Evolutionary conservation across 2,329 filamentous ascomycete species (phyloP), one percentile per base, ranked within the genome.

Genomic region (Paracamarosporium sp.): DNA sequence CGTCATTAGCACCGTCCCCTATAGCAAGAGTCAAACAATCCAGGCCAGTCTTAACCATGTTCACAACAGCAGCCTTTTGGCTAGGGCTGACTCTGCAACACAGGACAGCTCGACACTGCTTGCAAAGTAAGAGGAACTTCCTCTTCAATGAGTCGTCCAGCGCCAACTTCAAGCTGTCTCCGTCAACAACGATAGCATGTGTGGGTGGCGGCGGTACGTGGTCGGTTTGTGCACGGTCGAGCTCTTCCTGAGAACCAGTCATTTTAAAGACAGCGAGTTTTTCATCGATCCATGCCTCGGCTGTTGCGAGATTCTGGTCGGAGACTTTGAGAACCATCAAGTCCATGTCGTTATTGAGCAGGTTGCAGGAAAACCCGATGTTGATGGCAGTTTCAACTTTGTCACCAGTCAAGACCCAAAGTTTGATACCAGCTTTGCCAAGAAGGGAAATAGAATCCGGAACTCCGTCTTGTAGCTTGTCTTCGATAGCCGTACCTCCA

Each of bases 341-440:
- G 66, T 99, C 95, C 95, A 99, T 97, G 66, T 97, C 92, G 76
- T 97, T 99, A 78, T 94, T 93, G 54, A 99, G 86, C 30, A 99
- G 84, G 68, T 99, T 99, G 82, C 96, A 99, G 11, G 96, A 99
- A 79, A 98, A 99, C 2, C 95, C 95, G 73, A 99, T 99, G 80
- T 99, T 99, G 87, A 99, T 99, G 56, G 96, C 95, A 24, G 95
- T 99, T 79, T 99, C 95, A 30, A 98, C 94, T 79, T 98, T 99
- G 83, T 99, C 95, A 62, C 96, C 95, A 15, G 95, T 99, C 63
- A 99, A 81, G 53, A 99, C 95, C 95, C 95, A 99, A 7, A 99
- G 86, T 79, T 99, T 99, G 78, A 99, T 97, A 75, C 96, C 96
- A 53, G 95, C 95, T 70, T 93, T 88, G 28, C 90, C 94, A 51